phyloP scores from a whole-genome alignment of 2,329 filamentous ascomycete species.

The Calonectria henricotiae region DNA sequence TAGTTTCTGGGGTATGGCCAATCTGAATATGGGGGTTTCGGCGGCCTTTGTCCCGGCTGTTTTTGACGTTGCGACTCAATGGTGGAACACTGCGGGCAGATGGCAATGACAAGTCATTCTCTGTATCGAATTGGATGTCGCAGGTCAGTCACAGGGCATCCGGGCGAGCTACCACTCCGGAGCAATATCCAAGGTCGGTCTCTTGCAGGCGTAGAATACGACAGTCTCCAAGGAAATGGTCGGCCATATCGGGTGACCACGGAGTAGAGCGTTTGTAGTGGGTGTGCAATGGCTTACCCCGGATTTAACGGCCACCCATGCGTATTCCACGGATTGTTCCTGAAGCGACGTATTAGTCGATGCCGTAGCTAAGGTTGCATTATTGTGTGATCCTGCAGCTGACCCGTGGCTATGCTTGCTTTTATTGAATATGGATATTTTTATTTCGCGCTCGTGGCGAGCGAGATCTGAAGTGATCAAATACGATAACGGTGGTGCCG shows the following conservation, averaged over 20 bases:
- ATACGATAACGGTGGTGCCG: background rate
- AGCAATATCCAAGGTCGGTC: conserved; percentile 8
- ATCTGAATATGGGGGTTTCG: background rate
- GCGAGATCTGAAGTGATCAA: conserved; percentile 13
- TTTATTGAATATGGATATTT: background rate
- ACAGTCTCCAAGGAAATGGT: conserved; percentile 2
- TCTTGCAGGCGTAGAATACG: conserved; percentile 21
- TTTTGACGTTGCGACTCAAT: background rate
- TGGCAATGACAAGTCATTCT: conserved; percentile 21
- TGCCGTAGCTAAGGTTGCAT: conserved; percentile 1
- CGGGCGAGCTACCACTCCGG: background rate
- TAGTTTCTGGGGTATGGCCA: background rate
- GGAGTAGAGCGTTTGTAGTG: conserved; percentile 8
- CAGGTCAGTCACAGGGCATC: conserved; percentile 19
- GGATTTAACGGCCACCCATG: conserved; percentile 19
- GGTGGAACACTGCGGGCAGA: conserved; percentile 14
- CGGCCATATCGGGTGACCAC: conserved; percentile 29
- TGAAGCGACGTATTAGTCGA: conserved; percentile 22
- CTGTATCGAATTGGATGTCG: conserved; percentile 10
- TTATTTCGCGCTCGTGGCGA: conserved; percentile 13
- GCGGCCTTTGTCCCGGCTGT: background rate
- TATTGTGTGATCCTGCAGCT: conserved; percentile 29
- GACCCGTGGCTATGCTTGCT: conserved; percentile 24
- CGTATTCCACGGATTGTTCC: conserved; percentile 13
- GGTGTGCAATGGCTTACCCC: conserved; percentile 33